Base-by-base conservation (phyloP, 495 filamentous ascomycete species). In the Usnea hakonensis region DNA sequence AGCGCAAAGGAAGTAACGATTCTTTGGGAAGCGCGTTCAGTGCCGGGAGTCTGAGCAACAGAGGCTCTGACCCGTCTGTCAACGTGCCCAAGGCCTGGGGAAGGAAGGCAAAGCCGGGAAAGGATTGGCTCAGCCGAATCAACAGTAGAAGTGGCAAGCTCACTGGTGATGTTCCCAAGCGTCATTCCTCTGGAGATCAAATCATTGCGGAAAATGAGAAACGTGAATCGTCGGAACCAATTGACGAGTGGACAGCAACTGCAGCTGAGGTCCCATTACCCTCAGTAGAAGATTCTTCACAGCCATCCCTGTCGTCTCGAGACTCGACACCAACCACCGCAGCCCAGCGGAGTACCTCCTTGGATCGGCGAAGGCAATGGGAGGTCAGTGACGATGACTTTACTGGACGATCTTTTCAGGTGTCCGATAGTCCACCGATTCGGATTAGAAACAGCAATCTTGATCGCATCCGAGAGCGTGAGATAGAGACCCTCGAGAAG, bases 21-120 rank as follows among this genome's bases (percentile, higher is more conserved):
- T 70, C 66, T 40, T 32, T 68, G 23, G 43, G 71, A 71, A 58
- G 74, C 73, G 44, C 57, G 26, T 40, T 58, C 57, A 64, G 64
- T 30, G 57, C 57, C 68, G 63, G 63, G 58, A 75, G 65, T 68
- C 71, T 60, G 60, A 77, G 70, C 66, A 71, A 72, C 35, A 71
- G 72, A 37, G 69, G 67, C 5, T 72, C 72, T 53, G 78, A 82
- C 48, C 81, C 81, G 32, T 76, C 79, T 3, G 59, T 86, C 40
- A 82, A 83, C 40, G 60, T 82, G 33, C 86, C 86, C 36, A 69
- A 69, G 57, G 76, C 73, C 28, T 89, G 86, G 86, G 85, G 83
- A 16, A 73, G 76, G 57, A 83, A 79, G 63, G 82, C 75, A 32
- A 79, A 70, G 53, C 71, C 71, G 44, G 74, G 73, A 28, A 75